These are phyloP conservation scores for Hygrophoropsis aurantiaca DNA, from an alignment of 768 basidiomycete genomes.

Conservation along the genomic window DNA sequence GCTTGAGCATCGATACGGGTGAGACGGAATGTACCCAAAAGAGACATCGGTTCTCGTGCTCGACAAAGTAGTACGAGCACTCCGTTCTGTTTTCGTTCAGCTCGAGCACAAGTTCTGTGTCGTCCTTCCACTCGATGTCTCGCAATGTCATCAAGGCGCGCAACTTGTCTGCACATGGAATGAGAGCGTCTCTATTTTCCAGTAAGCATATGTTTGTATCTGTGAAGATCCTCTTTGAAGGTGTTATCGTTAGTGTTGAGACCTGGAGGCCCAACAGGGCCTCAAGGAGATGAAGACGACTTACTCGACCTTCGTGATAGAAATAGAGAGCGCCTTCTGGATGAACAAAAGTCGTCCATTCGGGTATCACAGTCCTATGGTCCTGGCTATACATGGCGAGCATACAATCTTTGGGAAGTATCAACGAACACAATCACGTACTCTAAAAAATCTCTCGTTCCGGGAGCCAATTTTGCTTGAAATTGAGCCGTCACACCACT, in stretches of 20 bases:
- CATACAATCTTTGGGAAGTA: too few species aligned
- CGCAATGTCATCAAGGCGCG: background rate
- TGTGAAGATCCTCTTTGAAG: slow-evolving; percentile 7
- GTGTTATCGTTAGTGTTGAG: background rate
- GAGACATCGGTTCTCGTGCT: slow-evolving; percentile 1
- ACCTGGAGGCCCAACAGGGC: background rate
- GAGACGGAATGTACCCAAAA: slow-evolving; percentile 10
- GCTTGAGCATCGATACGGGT: background rate
- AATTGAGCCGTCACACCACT: too few species aligned
- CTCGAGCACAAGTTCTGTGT: slow-evolving; percentile 8
- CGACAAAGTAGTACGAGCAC: slow-evolving; percentile 11
- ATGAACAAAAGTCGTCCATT: slow-evolving; percentile 39
- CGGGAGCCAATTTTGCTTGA: too few species aligned
- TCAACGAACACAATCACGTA: too few species aligned
- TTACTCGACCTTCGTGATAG: slow-evolving; percentile 19
- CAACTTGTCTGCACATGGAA: background rate
- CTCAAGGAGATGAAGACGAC: background rate
- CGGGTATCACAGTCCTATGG: slow-evolving; percentile 6
- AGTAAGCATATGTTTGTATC: slow-evolving; percentile 5
- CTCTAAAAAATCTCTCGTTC: too few species aligned
- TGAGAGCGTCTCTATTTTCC: background rate
- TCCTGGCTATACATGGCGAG: too few species aligned
- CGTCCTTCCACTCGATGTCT: background rate
- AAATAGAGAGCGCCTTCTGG: slow-evolving; percentile 27
- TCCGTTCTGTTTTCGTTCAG: background rate